phyloP scores from a whole-genome alignment of 2,329 filamentous ascomycete species.

The Tolypocladium tundrense region DNA sequence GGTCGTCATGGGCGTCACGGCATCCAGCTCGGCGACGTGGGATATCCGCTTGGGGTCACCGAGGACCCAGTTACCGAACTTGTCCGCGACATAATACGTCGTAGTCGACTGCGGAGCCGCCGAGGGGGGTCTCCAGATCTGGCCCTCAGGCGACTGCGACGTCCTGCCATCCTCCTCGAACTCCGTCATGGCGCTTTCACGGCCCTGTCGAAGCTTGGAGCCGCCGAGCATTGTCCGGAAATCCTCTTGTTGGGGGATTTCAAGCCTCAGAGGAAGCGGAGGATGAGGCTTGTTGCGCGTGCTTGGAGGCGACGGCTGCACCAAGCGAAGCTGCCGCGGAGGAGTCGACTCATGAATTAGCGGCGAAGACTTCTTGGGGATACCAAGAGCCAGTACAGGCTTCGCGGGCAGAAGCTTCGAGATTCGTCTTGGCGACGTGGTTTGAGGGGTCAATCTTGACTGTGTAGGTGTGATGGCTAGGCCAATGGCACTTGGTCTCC shows the following conservation, averaged over 20 bases:
- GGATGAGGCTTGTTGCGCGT: conserved; percentile 8
- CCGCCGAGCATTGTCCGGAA: background rate
- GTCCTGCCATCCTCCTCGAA: conserved; percentile 39
- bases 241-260: conserved; percentile 10
- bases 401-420: conserved; percentile 36
- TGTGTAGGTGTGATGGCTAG: conserved; percentile 30
- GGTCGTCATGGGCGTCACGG: conserved; percentile 7
- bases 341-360: background rate
- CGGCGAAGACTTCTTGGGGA: background rate
- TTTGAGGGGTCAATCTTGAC: conserved; percentile 10
- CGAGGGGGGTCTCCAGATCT: conserved; percentile 41
- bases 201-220: conserved; percentile 9
- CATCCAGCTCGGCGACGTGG: conserved; percentile 15
- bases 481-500: conserved; percentile 29
- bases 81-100: conserved; percentile 40
- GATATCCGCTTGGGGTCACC: conserved; percentile 23
- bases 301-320: conserved; percentile 7
- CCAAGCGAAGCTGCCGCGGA: background rate
- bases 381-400: conserved; percentile 27
- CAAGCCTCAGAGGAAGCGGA: conserved; percentile 15
- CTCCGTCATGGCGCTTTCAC: conserved; percentile 38
- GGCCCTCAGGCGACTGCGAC: conserved; percentile 23
- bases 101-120: conserved; percentile 33
- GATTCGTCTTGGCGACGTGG: conserved; percentile 18
- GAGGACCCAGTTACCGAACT: conserved; percentile 43